These are phyloP conservation scores for Candida oleophila DNA, from an alignment of 805 yeast genomes.

Conservation along the genomic window DNA sequence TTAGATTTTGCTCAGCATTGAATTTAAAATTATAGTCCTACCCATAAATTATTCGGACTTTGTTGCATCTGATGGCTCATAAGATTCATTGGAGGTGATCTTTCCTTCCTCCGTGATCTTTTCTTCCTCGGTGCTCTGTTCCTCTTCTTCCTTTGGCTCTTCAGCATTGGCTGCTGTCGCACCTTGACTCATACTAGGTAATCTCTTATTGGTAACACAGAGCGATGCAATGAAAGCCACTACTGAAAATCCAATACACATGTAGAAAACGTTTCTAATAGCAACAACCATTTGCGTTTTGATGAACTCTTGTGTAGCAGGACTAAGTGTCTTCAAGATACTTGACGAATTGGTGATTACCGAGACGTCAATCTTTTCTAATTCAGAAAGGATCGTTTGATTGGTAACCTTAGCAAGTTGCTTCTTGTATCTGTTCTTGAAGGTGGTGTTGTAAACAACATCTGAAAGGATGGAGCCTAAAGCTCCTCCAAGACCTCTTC, in stretches of 20 bases:
- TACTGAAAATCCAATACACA: constrained; percentile 36
- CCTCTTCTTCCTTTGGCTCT: neutral
- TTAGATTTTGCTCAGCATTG: too few relatives aligned
- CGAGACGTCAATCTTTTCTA: constrained; percentile 14
- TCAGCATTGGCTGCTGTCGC: neutral
- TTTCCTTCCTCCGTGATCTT: too few relatives aligned
- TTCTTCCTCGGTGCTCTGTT: neutral
- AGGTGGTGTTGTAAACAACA: constrained; percentile 33
- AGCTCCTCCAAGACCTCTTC: constrained; percentile 47
- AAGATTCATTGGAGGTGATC: too few relatives aligned
- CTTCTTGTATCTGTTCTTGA: constrained; percentile 12
- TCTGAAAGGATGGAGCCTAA: constrained; percentile 43
- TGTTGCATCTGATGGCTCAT: too few relatives aligned
- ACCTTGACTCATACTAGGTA: constrained; percentile 18
- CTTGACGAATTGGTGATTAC: constrained; percentile 15
- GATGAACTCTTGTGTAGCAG: constrained; percentile 22
- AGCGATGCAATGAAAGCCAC: constrained; percentile 26
- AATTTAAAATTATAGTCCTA: too few relatives aligned
- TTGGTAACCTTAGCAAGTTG: constrained; percentile 8
- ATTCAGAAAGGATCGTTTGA: constrained; percentile 17
- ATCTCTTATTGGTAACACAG: constrained; percentile 40
- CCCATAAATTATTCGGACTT: too few relatives aligned
- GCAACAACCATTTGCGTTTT: constrained; percentile 30
- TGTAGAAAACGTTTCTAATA: constrained; percentile 40
- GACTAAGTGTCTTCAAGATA: constrained; percentile 16